Evolutionary conservation across 2,329 filamentous ascomycete genomes (phyloP).

Genomic region (Westerdykella sp.): DNA sequence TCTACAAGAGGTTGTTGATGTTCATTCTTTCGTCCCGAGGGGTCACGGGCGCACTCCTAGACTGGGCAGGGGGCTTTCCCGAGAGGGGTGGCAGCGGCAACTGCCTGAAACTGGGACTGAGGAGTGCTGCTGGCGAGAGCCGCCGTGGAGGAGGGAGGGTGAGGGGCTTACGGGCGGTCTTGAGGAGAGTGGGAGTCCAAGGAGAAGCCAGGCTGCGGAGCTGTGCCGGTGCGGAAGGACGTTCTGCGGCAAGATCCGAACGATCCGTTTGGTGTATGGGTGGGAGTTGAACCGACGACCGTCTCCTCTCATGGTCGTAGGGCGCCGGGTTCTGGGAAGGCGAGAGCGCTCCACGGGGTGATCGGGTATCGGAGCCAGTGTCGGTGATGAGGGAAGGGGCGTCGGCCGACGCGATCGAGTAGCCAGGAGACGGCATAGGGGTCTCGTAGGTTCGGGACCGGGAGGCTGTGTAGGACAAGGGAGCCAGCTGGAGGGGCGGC

Average conservation of each 20-base stretch:
- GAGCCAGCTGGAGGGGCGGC: slow-evolving; percentile 25
- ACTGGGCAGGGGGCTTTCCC: slow-evolving; percentile 9
- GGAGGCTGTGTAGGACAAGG: slow-evolving; percentile 16
- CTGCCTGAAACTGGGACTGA: slow-evolving; percentile 28
- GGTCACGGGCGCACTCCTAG: slow-evolving; percentile 29
- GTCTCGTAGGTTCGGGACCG: slow-evolving; percentile 43
- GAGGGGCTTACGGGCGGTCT: slow-evolving; percentile 23
- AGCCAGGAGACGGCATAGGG: slow-evolving; percentile 58
- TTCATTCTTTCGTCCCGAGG: slow-evolving; percentile 30
- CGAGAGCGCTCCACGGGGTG: slow-evolving; percentile 42
- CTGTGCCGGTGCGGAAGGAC: no score
- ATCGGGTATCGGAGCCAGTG: slow-evolving; percentile 43
- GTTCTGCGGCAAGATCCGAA: neutral
- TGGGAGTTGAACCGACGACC: slow-evolving; percentile 30
- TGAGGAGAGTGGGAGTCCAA: neutral
- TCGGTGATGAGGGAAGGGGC: slow-evolving; percentile 69
- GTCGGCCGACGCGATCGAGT: slow-evolving; percentile 58
- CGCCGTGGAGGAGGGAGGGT: slow-evolving; percentile 14
- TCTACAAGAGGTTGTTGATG: slow-evolving; percentile 31
- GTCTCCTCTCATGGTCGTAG: slow-evolving; percentile 23
- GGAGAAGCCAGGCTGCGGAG: neutral
- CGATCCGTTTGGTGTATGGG: slow-evolving; percentile 23
- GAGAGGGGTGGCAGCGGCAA: slow-evolving; percentile 19
- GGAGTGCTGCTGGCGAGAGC: slow-evolving; percentile 1
- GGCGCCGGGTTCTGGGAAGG: slow-evolving; percentile 30